Conservation (phyloP, 2,329 filamentous ascomycete species). For the Verticillium nubilum region DNA sequence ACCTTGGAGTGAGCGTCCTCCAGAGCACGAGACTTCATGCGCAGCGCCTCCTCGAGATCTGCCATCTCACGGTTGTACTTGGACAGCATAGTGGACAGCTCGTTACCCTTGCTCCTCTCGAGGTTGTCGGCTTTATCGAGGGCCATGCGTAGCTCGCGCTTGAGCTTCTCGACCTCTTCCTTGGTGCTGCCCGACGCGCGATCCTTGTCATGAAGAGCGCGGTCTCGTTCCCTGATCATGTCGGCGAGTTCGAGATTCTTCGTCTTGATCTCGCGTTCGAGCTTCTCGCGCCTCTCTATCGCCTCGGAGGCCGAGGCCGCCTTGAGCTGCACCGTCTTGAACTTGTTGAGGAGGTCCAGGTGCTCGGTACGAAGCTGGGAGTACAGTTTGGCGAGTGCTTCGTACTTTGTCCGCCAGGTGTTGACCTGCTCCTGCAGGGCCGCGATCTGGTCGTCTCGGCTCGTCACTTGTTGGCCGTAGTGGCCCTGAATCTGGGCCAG, state of each 20-base stretch:
- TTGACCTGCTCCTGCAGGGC: conserved; percentile 95
- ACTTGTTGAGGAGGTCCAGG: conserved; percentile 89
- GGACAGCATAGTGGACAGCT: conserved; percentile 88
- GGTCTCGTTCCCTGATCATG: conserved; percentile 95
- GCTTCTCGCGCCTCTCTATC: conserved; percentile 87
- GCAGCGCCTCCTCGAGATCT: conserved; percentile 86
- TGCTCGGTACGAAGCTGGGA: conserved; percentile 94
- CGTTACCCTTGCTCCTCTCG: conserved; percentile 88
- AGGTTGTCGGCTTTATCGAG: conserved; percentile 87
- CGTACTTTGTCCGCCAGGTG: conserved; percentile 96
- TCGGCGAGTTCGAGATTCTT: conserved; percentile 98
- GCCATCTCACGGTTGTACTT: conserved; percentile 98
- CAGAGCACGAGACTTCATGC: conserved; percentile 80
- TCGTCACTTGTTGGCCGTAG: conserved; percentile 76
- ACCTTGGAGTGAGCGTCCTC: conserved; percentile 78
- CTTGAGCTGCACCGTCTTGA: conserved; percentile 93
- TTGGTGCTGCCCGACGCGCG: conserved; percentile 79
- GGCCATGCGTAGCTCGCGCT: conserved; percentile 87
- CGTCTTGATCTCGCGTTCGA: conserved; percentile 96
- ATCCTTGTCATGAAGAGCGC: conserved; percentile 90
- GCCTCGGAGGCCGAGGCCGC: conserved; percentile 95
- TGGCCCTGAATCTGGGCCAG: conserved; percentile 76
- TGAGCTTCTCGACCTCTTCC: conserved; percentile 91
- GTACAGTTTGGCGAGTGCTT: conserved; percentile 93
- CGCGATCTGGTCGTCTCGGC: conserved; percentile 90